Evolutionary conservation across 306 rosid species (phyloP), one percentile per base, ranked within the genome.

Genomic region (Arachis stenosperma): DNA sequence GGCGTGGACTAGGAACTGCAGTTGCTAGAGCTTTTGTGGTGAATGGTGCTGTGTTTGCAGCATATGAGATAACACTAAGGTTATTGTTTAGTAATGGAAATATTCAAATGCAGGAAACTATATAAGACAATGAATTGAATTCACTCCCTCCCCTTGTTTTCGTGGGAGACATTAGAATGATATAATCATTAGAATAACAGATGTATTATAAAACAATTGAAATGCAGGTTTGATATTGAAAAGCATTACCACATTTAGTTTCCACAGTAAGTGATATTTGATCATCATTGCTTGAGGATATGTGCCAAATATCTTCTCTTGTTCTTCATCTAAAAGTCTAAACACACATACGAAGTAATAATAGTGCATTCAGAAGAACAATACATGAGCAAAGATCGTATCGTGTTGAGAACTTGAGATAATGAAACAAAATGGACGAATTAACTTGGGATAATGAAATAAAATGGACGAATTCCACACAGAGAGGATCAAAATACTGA

Each of bases 1-100:
- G 90, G 86, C 75, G 94, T 6, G 98, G 98, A 43, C 65, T 91
- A 74, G 96, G 96, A 74, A 93, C 97, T 30, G 86, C 97, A 2
- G 85, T 93, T 70, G 59, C 86, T 0, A 88, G 98, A 59, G 97
- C 97, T 0, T 93, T 93, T 66, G 69, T 93, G 10, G 97, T 93
- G 48, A 91, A 93, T 81, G 98, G 96, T 9, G 88, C 96, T 1
- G 58, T 93, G 56, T 93, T 91, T 62, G 43, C 96, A 50, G 94
- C 97, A 43, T 91, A 93, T 81, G 98, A 93, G 81, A 55, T 86
- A 47, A 51, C 91, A 63, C 75, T 93, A 60, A 89, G 96, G 48
- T 69, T 88, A 65, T 64, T 93, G 41, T 79, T 74, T 75, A 76
- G 67, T 75, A 85, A 88, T 64, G 86, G 77, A 47, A 77, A 69